These are phyloP conservation scores for Ramaria rubella DNA, from an alignment of 768 basidiomycete genomes.

Conservation along the genomic window DNA sequence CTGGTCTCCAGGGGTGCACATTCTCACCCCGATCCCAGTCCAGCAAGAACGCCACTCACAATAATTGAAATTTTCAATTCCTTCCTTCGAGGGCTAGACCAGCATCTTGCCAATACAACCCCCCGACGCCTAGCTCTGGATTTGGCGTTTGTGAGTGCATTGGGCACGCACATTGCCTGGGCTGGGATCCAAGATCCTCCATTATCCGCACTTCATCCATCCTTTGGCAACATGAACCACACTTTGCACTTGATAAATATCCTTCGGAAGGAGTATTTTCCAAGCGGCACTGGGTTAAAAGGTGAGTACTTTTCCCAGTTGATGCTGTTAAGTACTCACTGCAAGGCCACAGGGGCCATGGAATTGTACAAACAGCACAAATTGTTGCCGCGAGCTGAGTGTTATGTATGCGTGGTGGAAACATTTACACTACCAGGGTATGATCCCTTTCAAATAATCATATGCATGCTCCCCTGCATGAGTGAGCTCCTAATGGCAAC, in stretches of 20 bases:
- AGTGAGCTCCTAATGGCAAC: conserved; percentile 14
- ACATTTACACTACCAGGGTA: conserved; percentile 4
- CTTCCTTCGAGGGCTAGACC: conserved; percentile 16
- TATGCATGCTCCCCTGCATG: conserved; percentile 22
- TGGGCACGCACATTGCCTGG: conserved; percentile 17
- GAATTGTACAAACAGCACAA: conserved; percentile 7
- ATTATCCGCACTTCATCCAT: no score
- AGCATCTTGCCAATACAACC: conserved; percentile 25
- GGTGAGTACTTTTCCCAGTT: conserved; percentile 10
- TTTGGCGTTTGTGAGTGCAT: conserved; percentile 18
- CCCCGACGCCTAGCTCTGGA: conserved; percentile 21
- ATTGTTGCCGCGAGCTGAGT: conserved; percentile 7
- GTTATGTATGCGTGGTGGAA: conserved; percentile 20
- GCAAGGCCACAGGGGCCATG: neutral
- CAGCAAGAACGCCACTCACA: conserved; percentile 8
- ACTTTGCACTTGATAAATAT: conserved; percentile 18
- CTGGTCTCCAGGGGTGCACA: conserved; percentile 14
- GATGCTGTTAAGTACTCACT: neutral
- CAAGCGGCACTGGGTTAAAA: conserved; percentile 22
- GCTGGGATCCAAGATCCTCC: conserved; percentile 5
- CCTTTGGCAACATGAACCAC: conserved; percentile 21
- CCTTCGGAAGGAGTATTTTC: conserved; percentile 16
- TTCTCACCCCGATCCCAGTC: conserved; percentile 8
- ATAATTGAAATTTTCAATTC: conserved; percentile 14
- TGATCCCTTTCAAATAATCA: neutral